Base-by-base conservation (phyloP, 441 rosid species). In the Raphanus hybrid region DNA sequence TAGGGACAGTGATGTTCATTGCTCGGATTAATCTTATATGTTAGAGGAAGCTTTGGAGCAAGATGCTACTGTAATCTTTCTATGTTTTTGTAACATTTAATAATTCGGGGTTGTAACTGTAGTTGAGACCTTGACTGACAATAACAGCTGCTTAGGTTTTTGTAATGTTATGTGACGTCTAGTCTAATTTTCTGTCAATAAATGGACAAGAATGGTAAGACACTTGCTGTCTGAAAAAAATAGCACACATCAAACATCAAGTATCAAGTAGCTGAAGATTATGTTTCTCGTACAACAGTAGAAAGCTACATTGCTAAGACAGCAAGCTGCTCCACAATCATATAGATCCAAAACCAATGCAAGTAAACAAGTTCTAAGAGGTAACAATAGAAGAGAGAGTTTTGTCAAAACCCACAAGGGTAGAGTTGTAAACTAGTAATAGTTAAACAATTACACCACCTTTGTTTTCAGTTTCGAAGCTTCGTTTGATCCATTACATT, bases 1-100 rank as follows among this genome's bases (percentile, higher is more conserved):
- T 92, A 29, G 77, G 92, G 27, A 85, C 67, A n/a, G 94, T 88
- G 32, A 92, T 91, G 98, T 88, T 32, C 35, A 5, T 32, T 32
- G 35, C 35, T 32, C 35, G 5, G 35, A 32, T 20, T 29, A 29
- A 70, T 41, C 34, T 71, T 23, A 64, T 60, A 60, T 15, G 69
- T 60, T 66, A 66, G 77, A 71, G 15, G 68, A 4, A 60, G 45
- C 37, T 78, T 26, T 37, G 2, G 65, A 72, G 74, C 69, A 66
- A 35, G 1, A 52, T 73, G 74, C 45, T 6, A 29, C 12, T 66
- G 68, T 71, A 32, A 43, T 77, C 72, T 77, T 58, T 15, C 45
- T 60, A 72, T 50, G 65, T 15, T 59, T 20, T 64, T 70, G 80
- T 70, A 59, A 57, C 57, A 29, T 9, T 67, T 58, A 27, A 67